Percentiles rank a stretch among this genome's conserved stretches.
Evolutionary conservation across 2,329 filamentous ascomycete genomes (phyloP).

Genomic region (Colletotrichum karsti): DNA sequence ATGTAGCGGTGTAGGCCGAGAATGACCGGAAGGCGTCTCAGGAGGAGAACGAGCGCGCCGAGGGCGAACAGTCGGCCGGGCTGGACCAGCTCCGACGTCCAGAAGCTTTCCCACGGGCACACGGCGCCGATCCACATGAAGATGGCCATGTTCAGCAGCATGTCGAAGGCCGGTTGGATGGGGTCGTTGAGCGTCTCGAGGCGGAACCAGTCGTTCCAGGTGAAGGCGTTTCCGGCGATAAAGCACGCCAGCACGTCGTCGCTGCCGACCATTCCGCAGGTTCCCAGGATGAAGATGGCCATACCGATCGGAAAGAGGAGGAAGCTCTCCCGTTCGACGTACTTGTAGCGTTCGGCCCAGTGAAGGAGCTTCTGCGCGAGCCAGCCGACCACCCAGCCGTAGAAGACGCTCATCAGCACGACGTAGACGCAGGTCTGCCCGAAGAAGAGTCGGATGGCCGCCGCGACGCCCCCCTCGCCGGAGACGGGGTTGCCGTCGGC

Average conservation of each 20-base stretch:
- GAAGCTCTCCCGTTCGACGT: slow-evolving; percentile 88
- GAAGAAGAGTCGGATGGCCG: slow-evolving; percentile 83
- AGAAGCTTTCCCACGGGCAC: slow-evolving; percentile 80
- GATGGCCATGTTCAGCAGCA: slow-evolving; percentile 88
- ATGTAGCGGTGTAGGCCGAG: neutral
- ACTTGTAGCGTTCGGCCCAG: slow-evolving; percentile 82
- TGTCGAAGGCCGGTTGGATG: slow-evolving; percentile 91
- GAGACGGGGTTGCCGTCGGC: slow-evolving; percentile 60
- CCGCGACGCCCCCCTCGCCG: slow-evolving; percentile 62
- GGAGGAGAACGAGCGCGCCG: neutral
- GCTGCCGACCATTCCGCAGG: slow-evolving; percentile 85
- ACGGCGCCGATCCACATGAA: slow-evolving; percentile 93
- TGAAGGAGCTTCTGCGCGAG: slow-evolving; percentile 83
- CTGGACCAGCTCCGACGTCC: neutral
- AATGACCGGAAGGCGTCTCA: neutral
- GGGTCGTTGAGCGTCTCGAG: slow-evolving; percentile 89
- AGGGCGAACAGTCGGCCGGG: neutral
- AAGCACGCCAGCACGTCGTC: slow-evolving; percentile 94
- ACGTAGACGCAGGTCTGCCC: slow-evolving; percentile 86
- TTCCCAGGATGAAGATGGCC: slow-evolving; percentile 87
- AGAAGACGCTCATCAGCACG: slow-evolving; percentile 80
- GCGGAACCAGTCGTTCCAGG: slow-evolving; percentile 94
- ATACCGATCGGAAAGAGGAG: slow-evolving; percentile 86
- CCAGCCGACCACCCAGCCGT: slow-evolving; percentile 82
- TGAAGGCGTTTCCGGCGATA: slow-evolving; percentile 89